Base-by-base conservation (phyloP, 805 yeast genomes). In the Hanseniaspora lachancei region DNA sequence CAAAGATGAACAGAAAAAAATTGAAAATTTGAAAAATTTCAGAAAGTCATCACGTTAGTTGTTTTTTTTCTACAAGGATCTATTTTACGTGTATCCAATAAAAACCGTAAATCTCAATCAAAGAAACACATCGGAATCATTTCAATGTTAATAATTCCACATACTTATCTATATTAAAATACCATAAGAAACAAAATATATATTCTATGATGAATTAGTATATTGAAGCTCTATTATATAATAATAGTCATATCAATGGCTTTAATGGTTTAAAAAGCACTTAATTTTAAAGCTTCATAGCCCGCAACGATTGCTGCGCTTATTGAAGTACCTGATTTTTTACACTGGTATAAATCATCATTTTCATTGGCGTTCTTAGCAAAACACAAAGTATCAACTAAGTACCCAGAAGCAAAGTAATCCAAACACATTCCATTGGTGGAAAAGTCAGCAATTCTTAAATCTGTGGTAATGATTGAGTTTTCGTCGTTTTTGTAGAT, bases 291-390 rank as follows among this genome's bases (percentile, higher is more conserved):
- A 23, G 44, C 52, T 39, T 35, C 29, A 18, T 48, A 48, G 4
- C 36, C 52, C 9, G 52, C 52, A 38, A 48, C 44, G 1, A 38
- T 20, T 5, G 52, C 52, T 24, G 52, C 52, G 39, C 52, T 48
- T 9, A 48, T 24, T 13, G 52, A 48, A 2, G 52, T 48, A 24
- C 52, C 52, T n/a, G 52, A 48, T 39, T 48, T 48, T 16, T 48
- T 38, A 39, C 52, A 48, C 15, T 41, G 32, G n/a, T 41, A 41
- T 15, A 41, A 16, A 8, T 15, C 41, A 8, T 18, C 24, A 10
- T 24, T 12, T n/a, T n/a, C 29, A 27, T 39, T 39, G 2, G 16
- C 15, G 24, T 48, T 48, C 4, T 18, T 16, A 20, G 27, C 20
- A 36, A 35, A 38, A 27, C 52, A 48, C 13, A 48, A 24, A n/a